Conservation (phyloP, 2,329 filamentous ascomycete species). For the Penicillium sp. region DNA sequence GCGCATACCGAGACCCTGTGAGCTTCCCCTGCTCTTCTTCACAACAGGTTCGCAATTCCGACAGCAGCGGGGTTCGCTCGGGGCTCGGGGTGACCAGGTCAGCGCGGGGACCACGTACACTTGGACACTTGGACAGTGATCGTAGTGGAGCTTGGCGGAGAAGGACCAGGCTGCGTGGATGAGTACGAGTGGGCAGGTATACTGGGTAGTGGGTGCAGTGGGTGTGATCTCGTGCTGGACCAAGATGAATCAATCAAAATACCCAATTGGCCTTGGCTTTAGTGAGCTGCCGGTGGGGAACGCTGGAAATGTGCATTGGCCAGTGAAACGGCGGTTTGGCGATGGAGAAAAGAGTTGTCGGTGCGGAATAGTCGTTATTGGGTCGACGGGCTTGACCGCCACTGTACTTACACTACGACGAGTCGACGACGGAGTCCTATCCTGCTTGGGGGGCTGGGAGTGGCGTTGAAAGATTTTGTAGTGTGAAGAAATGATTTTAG, state of each 20-base stretch:
- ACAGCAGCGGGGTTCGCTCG: constrained; percentile 12
- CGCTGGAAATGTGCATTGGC: constrained; percentile 6
- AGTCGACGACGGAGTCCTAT: neutral
- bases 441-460: neutral
- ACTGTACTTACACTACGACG: constrained; percentile 6
- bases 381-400: constrained; percentile 26
- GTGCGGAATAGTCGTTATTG: neutral
- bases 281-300: constrained; percentile 4
- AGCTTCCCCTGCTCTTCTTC: neutral
- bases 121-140: too few species aligned
- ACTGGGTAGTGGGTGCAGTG: constrained; percentile 1
- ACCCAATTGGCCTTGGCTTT: too few species aligned
- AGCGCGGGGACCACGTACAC: constrained; percentile 20
- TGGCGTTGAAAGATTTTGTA: neutral
- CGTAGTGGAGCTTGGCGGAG: constrained; percentile 7
- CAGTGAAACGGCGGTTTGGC: neutral
- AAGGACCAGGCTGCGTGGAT: constrained; percentile 7
- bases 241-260: constrained; percentile 13
- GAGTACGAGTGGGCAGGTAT: constrained; percentile 9
- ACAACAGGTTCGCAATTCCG: neutral
- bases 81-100: constrained; percentile 25
- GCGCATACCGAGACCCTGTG: neutral
- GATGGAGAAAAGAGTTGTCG: neutral
- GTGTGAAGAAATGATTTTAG: neutral
- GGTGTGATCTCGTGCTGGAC: constrained; percentile 6